A percentile compares a stretch with the other conserved stretches of the same genome.
phyloP scores from a whole-genome alignment of 129 eudicot genomes.

The Escallonia rubra region DNA sequence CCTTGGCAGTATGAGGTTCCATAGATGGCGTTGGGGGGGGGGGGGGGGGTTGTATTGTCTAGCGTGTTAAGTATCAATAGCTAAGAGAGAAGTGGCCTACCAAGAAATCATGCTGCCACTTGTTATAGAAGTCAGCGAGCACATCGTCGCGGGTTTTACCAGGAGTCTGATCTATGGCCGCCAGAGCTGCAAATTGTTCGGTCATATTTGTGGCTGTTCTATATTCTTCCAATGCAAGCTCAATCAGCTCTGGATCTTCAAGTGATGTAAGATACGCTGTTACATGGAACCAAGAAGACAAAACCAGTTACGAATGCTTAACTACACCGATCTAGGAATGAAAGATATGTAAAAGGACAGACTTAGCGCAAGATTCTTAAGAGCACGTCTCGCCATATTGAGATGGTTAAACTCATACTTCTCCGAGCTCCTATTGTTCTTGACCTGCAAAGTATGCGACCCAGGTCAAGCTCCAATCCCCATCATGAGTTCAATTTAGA shows the following conservation, averaged over 20 bases:
- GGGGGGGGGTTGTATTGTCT: too few relatives aligned
- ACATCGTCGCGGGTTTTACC: slow-evolving; percentile 70
- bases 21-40: too few relatives aligned
- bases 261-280: slow-evolving; percentile 85
- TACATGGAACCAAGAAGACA: slow-evolving; percentile 3
- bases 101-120: slow-evolving; percentile 90
- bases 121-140: slow-evolving; percentile 77
- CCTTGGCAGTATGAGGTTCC: too few relatives aligned
- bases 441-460: slow-evolving; percentile 43
- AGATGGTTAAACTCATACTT: slow-evolving; percentile 54
- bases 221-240: slow-evolving; percentile 80
- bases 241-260: slow-evolving; percentile 55
- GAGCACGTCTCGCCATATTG: slow-evolving; percentile 90
- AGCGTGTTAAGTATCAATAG: too few relatives aligned
- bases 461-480: neutral
- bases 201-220: slow-evolving; percentile 87
- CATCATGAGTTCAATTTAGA: too few relatives aligned
- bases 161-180: slow-evolving; percentile 80
- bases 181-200: slow-evolving; percentile 85
- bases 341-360: slow-evolving; percentile 4
- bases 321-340: neutral
- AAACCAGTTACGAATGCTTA: slow-evolving; percentile 3
- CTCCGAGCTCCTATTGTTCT: slow-evolving; percentile 62
- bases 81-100: slow-evolving; percentile 27
- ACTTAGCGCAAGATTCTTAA: slow-evolving; percentile 85